Conservation (phyloP, 371 early-diverging fungal genomes). For the Conidiobolus incongruus region DNA sequence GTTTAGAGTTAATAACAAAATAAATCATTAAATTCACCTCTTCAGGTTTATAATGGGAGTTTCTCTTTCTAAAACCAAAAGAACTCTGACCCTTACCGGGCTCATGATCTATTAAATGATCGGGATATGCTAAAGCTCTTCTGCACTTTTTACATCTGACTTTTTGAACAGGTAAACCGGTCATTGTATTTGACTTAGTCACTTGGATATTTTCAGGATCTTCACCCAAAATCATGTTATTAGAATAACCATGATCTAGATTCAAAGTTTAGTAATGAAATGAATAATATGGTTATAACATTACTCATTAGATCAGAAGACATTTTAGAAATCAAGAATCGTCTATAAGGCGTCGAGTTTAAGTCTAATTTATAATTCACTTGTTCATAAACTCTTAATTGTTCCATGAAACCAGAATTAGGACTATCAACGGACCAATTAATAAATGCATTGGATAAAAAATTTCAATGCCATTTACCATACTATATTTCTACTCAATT, state of each 20-base stretch:
- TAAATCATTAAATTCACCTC: too few relatives aligned
- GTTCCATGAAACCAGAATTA: conserved; percentile 45
- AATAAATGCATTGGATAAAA: neutral
- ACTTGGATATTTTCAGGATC: conserved; percentile 21
- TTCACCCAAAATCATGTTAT: conserved; percentile 19
- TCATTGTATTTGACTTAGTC: neutral
- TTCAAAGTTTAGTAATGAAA: neutral
- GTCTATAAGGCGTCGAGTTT: conserved; percentile 34
- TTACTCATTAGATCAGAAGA: conserved; percentile 26
- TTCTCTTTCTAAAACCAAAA: conserved; percentile 46
- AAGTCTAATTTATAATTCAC: conserved; percentile 29
- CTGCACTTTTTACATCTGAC: conserved; percentile 21
- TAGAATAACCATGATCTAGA: conserved; percentile 17
- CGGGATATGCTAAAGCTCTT: conserved; percentile 24
- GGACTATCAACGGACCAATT: conserved; percentile 27
- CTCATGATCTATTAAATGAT: conserved; percentile 43
- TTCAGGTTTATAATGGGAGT: conserved; percentile 17
- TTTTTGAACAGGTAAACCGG: too few relatives aligned
- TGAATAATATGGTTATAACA: too few relatives aligned
- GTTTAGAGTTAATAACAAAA: too few relatives aligned
- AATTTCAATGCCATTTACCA: conserved; percentile 8
- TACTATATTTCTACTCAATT: conserved; percentile 23
- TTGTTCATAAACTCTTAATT: conserved; percentile 32
- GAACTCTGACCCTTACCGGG: conserved; percentile 44
- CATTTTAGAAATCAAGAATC: conserved; percentile 32